Base-by-base conservation (phyloP, 139 green algal genomes). In the Bryopsis sp. region DNA sequence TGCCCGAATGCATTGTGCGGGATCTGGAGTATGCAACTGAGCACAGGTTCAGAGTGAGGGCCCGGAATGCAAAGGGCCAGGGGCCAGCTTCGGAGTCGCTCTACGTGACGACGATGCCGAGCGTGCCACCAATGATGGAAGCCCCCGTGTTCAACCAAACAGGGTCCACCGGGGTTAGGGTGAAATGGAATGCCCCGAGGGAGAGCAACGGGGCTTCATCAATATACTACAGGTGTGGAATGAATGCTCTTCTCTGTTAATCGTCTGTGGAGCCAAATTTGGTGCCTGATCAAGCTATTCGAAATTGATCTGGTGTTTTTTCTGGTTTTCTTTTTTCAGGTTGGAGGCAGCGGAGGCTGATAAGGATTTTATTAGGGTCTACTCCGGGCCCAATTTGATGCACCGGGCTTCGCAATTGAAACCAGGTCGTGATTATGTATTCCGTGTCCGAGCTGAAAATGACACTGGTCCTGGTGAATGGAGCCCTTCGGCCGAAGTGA, bases 161-260 rank as follows among this genome's bases (percentile, higher is more conserved):
- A 11, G 15, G 11, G 11, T 50, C 43, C 15, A 26, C 43, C 43
- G 15, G 43, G 11, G 15, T 50, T 11, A 11, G 43, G 15, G 43
- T 50, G 43, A 15, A 50, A 50, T 50, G 43, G 43, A 15, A 50
- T 50, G 43, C n/a, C n/a, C n/a, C n/a, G n/a, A n/a, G n/a, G n/a
- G n/a, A n/a, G n/a, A n/a, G n/a, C n/a, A n/a, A n/a, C n/a, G n/a
- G n/a, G n/a, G n/a, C n/a, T n/a, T n/a, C n/a, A n/a, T n/a, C n/a
- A n/a, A n/a, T n/a, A n/a, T n/a, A n/a, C n/a, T n/a, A n/a, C n/a
- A n/a, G n/a, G n/a, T n/a, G n/a, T n/a, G n/a, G n/a, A n/a, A n/a
- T n/a, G n/a, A n/a, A n/a, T n/a, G n/a, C n/a, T n/a, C n/a, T n/a
- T n/a, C n/a, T n/a, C n/a, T n/a, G n/a, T n/a, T n/a, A n/a, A n/a